A percentile compares a stretch with the other conserved stretches of the same genome.
Conservation (phyloP, 225 moss, liverwort and hornwort genomes). For the Physcomitrellopsis africana region DNA sequence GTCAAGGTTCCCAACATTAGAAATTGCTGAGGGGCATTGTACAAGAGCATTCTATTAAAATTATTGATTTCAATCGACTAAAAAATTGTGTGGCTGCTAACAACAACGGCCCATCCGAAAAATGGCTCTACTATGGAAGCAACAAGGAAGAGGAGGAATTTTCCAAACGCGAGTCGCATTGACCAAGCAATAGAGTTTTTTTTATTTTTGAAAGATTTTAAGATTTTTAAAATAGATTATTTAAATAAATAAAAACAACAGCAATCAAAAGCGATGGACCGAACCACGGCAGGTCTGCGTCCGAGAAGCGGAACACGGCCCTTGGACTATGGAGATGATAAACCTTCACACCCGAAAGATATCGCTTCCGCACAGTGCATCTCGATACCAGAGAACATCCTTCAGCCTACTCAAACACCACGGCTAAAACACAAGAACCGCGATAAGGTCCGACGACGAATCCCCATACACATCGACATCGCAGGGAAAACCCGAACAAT, state of each 20-base stretch:
- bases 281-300: neutral
- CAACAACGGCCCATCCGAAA: neutral
- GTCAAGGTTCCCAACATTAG: neutral
- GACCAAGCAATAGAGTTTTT: neutral
- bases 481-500: neutral
- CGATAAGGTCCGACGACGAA: neutral
- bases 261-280: neutral
- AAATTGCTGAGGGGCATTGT: neutral
- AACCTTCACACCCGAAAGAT: neutral
- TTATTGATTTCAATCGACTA: neutral
- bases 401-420: neutral
- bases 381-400: neutral
- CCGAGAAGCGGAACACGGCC: neutral
- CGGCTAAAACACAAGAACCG: neutral
- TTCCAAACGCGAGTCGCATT: neutral
- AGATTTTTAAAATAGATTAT: no score
- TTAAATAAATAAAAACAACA: neutral
- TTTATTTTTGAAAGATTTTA: no score
- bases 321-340: neutral
- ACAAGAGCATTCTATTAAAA: neutral
- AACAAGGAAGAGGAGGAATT: neutral
- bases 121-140: neutral
- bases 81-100: neutral
- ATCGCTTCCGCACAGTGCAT: constrained; percentile 2
- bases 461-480: neutral